Conservation (phyloP, 768 basidiomycete species). For the Xerocomus potaroensis region DNA sequence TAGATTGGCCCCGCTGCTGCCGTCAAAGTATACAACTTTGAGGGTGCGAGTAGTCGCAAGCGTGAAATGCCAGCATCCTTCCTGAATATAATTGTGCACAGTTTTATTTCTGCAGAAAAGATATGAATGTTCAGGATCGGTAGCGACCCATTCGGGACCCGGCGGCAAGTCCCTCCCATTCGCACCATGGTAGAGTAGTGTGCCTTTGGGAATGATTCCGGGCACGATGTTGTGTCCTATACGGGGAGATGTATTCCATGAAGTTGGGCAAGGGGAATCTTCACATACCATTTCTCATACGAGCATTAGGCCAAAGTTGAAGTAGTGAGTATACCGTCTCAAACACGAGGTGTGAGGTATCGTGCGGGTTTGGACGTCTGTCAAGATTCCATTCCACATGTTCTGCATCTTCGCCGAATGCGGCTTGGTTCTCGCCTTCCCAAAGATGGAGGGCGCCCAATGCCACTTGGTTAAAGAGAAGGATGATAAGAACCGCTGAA, state of each 20-base stretch:
- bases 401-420: too few species aligned
- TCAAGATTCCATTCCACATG: neutral
- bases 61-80: neutral
- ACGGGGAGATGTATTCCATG: neutral
- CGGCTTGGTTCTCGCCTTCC: too few species aligned
- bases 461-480: too few species aligned
- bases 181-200: neutral
- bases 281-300: neutral
- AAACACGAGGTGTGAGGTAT: neutral
- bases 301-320: neutral
- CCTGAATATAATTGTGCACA: neutral
- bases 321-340: neutral
- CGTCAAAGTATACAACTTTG: neutral
- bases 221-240: neutral
- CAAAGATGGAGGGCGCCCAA: too few species aligned
- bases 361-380: neutral
- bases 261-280: too few species aligned
- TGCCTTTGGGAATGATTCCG: neutral
- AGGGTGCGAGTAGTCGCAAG: neutral
- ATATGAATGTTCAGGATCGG: neutral
- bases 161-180: neutral
- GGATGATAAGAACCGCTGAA: too few species aligned
- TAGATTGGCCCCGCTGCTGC: neutral
- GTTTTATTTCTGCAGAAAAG: neutral
- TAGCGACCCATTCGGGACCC: neutral